Evolutionary conservation across 257 asterid species (phyloP), one percentile per base, ranked within the genome.

Genomic region (Echium plantagineum): DNA sequence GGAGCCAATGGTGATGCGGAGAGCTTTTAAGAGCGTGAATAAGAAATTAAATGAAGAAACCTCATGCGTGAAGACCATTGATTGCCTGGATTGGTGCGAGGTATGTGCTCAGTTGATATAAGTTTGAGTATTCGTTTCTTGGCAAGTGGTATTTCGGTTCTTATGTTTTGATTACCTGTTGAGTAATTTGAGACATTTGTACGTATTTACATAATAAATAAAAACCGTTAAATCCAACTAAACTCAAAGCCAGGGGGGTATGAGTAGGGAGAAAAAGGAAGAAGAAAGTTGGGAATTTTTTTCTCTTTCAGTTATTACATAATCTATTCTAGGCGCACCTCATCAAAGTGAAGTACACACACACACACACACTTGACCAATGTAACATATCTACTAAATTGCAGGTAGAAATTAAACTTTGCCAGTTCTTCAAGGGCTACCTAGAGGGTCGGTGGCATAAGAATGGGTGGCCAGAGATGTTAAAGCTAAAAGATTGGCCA

Each of bases 401-500:
- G 58, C 89, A 89, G 97, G 85, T 82, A 35, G 94, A 89, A 68
- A 82, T 86, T 70, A 77, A 77, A 55, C 78, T 86, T 71, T 69
- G 52, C 24, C 78, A 84, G 77, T 89, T 89, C 74, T 89, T 89
- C 72, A 80, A 56, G 71, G 97, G 97, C 68, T 89, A 89, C 76
- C 38, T 77, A 52, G 87, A 86, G 71, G 94, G 93, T 20, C 86
- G 84, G 59, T 67, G 49, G 60, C 87, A 84, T 69, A 35, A 6
- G 59, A 75, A 53, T 24, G 89, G 95, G 71, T 81, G 85, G 95
- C 95, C 97, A 32, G 85, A 83, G 71, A 80, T 86, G 78, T 71
- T 86, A 67, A 89, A 89, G 68, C 66, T 89, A 72, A 89, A 86
- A 80, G 97, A 89, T 71, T 89, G 97, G 97, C 97, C 97, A 13